These are phyloP conservation scores for Mucor velutinosus DNA, from an alignment of 371 early-diverging fungal genomes.

Conservation along the genomic window DNA sequence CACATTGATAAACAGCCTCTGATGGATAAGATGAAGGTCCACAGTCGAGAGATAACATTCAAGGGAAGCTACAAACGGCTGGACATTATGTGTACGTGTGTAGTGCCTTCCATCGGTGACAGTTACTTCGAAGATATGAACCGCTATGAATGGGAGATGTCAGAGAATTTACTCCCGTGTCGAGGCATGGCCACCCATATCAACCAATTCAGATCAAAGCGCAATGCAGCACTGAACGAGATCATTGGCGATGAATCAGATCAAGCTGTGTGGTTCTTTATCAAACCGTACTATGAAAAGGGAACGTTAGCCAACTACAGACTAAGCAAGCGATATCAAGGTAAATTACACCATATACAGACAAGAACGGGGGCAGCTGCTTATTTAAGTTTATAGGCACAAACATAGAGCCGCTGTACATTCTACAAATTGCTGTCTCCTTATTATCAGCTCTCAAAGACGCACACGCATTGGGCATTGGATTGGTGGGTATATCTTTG, in stretches of 20 bases:
- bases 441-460: conserved; percentile 21
- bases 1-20: neutral
- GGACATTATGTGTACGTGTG: neutral
- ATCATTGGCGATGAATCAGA: neutral
- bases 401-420: neutral
- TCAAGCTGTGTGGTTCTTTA: neutral
- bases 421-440: conserved; percentile 18
- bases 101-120: neutral
- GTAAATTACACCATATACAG: conserved; percentile 3
- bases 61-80: neutral
- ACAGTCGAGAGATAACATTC: conserved; percentile 2
- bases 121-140: neutral
- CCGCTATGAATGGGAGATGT: conserved; percentile 4
- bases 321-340: neutral
- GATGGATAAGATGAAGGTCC: neutral
- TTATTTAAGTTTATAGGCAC: neutral
- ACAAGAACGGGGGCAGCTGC: neutral
- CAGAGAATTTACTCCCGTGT: neutral
- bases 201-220: neutral
- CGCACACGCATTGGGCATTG: conserved; percentile 13
- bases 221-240: neutral
- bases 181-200: conserved; percentile 12
- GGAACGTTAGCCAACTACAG: conserved; percentile 1
- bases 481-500: neutral
- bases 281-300: neutral